Conservation (phyloP, 208 protist genomes). For the Acanthamoeba lenticulata region DNA sequence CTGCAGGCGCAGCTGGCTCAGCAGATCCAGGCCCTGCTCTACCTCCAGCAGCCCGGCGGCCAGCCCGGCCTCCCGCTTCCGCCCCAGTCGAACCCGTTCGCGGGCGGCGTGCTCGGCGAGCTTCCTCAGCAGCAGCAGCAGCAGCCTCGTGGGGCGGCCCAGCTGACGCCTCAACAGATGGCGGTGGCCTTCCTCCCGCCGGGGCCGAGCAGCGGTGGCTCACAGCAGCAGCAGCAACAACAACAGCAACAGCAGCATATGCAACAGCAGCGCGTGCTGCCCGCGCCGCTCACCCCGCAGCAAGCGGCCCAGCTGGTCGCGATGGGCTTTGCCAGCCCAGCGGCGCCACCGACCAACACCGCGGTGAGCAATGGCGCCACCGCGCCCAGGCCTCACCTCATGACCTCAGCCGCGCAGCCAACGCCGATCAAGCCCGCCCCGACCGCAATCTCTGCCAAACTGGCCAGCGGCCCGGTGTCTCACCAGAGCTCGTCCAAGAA, state of each 20-base stretch:
- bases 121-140: not conserved
- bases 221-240: not conserved
- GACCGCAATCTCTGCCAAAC: not conserved
- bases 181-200: not conserved
- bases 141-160: not conserved
- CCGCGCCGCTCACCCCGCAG: not conserved
- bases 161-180: not conserved
- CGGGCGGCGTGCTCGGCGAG: not conserved
- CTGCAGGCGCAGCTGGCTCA: not conserved
- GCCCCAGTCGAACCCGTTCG: not conserved
- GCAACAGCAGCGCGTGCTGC: not conserved
- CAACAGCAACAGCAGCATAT: not conserved
- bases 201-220: not conserved
- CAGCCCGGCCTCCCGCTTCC: not conserved
- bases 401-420: not conserved
- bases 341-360: not conserved
- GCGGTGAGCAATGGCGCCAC: too few species aligned
- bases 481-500: not conserved
- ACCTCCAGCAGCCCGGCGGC: too few species aligned
- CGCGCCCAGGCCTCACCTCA: not conserved
- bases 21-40: not conserved
- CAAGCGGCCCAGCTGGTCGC: not conserved
- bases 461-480: not conserved
- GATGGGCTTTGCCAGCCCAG: not conserved
- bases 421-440: not conserved